Evolutionary conservation across 2,329 filamentous ascomycete species (phyloP).

Genomic region (Hymenotorrendiella dingleyae): DNA sequence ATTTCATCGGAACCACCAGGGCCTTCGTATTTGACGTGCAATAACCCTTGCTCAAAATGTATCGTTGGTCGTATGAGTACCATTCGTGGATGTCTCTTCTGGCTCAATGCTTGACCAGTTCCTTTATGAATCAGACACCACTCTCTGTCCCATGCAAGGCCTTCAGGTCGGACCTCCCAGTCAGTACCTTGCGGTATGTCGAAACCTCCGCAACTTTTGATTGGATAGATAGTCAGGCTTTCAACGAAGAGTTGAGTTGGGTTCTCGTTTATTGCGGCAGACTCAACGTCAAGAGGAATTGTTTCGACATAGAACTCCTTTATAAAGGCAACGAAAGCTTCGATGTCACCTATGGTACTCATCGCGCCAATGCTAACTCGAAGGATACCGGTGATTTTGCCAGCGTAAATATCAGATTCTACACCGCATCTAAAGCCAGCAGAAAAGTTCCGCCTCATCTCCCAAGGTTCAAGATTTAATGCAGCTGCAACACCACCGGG

Average conservation of each 20-base stretch:
- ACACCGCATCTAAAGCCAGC: conserved; percentile 78
- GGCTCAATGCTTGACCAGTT: conserved; percentile 76
- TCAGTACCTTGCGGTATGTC: conserved; percentile 52
- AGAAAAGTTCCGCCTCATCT: conserved; percentile 80
- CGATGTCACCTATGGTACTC: conserved; percentile 72
- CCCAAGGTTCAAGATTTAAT: conserved; percentile 69
- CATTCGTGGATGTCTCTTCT: conserved; percentile 87
- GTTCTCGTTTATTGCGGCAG: background rate
- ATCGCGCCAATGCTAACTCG: conserved; percentile 84
- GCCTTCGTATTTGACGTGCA: conserved; percentile 54
- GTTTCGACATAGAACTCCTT: conserved; percentile 52
- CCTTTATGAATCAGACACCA: conserved; percentile 91
- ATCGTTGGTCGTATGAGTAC: conserved; percentile 70
- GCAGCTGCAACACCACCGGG: conserved; percentile 76
- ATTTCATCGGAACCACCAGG: conserved; percentile 32
- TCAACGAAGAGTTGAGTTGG: conserved; percentile 45
- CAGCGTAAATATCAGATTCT: conserved; percentile 73
- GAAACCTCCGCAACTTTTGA: conserved; percentile 89
- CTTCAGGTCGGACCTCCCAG: conserved; percentile 79
- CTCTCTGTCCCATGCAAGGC: conserved; percentile 89
- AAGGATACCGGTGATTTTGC: conserved; percentile 83
- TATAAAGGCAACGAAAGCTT: conserved; percentile 65
- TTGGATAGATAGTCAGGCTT: conserved; percentile 72
- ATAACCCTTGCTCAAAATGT: conserved; percentile 60
- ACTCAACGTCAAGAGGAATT: background rate